phyloP scores from a whole-genome alignment of 108 stramenopile genomes.

The Chaetoceros tenuissimus region DNA sequence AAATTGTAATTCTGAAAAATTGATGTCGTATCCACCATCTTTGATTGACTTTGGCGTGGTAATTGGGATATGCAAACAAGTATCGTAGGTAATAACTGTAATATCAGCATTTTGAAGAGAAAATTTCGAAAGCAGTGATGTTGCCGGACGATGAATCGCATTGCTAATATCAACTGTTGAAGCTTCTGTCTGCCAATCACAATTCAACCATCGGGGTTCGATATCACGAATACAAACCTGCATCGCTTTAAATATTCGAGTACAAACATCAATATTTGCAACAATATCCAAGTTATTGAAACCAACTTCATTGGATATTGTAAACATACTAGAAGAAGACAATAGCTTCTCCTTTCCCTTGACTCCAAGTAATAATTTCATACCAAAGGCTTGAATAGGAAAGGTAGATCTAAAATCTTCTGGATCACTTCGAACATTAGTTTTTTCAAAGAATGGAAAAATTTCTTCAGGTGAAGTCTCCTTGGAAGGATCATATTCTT shows the following conservation, averaged over 20 bases:
- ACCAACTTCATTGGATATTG: conserved; percentile 51
- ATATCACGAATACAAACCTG: conserved; percentile 27
- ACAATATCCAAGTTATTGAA: conserved; percentile 48
- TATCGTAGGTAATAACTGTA: conserved; percentile 37
- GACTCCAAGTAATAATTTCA: conserved; percentile 22
- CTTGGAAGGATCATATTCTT: conserved; percentile 2
- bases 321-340: neutral
- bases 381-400: conserved; percentile 48
- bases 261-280: conserved; percentile 32
- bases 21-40: conserved; percentile 38
- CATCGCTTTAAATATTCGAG: conserved; percentile 23
- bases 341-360: conserved; percentile 19
- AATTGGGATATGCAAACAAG: conserved; percentile 41
- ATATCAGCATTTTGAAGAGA: conserved; percentile 60
- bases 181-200: conserved; percentile 46
- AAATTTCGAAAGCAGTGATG: conserved; percentile 27
- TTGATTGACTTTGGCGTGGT: conserved; percentile 32
- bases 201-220: conserved; percentile 55
- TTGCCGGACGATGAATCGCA: conserved; percentile 27
- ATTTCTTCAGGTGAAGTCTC: conserved; percentile 34
- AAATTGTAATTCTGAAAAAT: conserved; percentile 39
- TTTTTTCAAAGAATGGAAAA: conserved; percentile 62
- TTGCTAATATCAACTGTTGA: conserved; percentile 39
- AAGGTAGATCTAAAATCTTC: conserved; percentile 34
- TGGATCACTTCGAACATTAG: conserved; percentile 49